Conservation (phyloP, 164 flowering plant genomes). For the Nelumbo lutea region DNA sequence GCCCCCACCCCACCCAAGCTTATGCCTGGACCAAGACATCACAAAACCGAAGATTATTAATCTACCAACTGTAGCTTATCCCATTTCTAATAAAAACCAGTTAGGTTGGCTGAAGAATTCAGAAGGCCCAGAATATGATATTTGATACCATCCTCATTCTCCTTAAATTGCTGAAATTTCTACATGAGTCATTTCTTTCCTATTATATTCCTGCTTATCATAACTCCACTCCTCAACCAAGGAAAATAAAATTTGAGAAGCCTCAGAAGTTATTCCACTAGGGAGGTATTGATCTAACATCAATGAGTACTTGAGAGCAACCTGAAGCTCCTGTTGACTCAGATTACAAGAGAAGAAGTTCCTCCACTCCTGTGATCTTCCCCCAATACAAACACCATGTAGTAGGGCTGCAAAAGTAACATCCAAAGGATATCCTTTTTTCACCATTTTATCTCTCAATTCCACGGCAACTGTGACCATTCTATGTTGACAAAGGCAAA, state of each 20-base stretch:
- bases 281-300: conserved; percentile 36
- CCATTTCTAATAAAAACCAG: neutral
- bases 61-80: neutral
- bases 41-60: neutral
- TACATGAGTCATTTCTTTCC: conserved; percentile 6
- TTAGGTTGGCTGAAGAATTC: neutral
- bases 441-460: conserved; percentile 40
- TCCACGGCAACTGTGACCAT: conserved; percentile 55
- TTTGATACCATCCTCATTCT: neutral
- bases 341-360: conserved; percentile 33
- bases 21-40: neutral
- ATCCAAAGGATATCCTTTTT: conserved; percentile 39
- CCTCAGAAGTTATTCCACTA: conserved; percentile 38
- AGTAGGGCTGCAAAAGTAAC: conserved; percentile 49
- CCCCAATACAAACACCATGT: conserved; percentile 59
- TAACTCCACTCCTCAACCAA: conserved; percentile 30
- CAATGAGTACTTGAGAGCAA: conserved; percentile 49
- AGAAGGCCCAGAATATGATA: neutral
- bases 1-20: neutral
- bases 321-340: conserved; percentile 36
- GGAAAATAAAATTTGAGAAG: conserved; percentile 42
- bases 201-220: conserved; percentile 11
- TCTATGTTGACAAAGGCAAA: conserved; percentile 58
- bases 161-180: conserved; percentile 14
- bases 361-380: conserved; percentile 58